Base-by-base conservation (phyloP, 2,329 filamentous ascomycete genomes). In the Colletotrichum orbiculare region DNA sequence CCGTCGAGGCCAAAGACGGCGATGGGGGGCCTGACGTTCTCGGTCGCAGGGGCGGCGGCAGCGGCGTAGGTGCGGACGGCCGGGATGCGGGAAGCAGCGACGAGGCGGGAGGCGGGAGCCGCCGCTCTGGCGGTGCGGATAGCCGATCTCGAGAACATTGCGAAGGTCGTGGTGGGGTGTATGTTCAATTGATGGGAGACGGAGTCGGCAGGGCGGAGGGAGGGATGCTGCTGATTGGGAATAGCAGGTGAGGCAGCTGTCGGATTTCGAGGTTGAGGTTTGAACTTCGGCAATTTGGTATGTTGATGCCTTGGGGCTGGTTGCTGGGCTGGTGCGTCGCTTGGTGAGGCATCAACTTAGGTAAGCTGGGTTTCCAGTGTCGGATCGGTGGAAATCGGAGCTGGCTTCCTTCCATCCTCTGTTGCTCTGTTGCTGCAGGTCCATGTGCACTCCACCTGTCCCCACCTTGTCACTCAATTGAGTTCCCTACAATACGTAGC, bases 1-100 rank as follows among this genome's bases (percentile, higher is more conserved):
- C 96, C 96, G 82, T 98, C 96, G 77, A 99, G 85, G 74, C 96
- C 96, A 83, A 93, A 99, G 77, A 99, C 88, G 74, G 94, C 88
- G 78, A 97, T 86, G 72, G 96, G 96, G 74, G 95, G 89, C 86
- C 92, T 94, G 79, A 89, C 82, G 67, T 90, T 88, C 78, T 88
- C 83, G 75, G 85, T 79, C 73, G 88, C 79, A 75, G 87, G 84
- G 70, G 85, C 81, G 70, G 93, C 92, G 34, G 63, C 60, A n/a
- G 60, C 63, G 76, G 93, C 93, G 82, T 93, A 97, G 80, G 87
- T 88, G 80, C 94, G 91, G 63, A 66, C 63, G 81, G 88, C 82
- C 75, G 87, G 85, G 75, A 83, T 84, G 76, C 77, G 72, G 64
- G 73, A 71, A 68, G 86, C 80, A 73, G 87, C 85, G 78, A 90